phyloP scores from a whole-genome alignment of 1,284 basidiomycete species.

The Moesziomyces parantarcticus region DNA sequence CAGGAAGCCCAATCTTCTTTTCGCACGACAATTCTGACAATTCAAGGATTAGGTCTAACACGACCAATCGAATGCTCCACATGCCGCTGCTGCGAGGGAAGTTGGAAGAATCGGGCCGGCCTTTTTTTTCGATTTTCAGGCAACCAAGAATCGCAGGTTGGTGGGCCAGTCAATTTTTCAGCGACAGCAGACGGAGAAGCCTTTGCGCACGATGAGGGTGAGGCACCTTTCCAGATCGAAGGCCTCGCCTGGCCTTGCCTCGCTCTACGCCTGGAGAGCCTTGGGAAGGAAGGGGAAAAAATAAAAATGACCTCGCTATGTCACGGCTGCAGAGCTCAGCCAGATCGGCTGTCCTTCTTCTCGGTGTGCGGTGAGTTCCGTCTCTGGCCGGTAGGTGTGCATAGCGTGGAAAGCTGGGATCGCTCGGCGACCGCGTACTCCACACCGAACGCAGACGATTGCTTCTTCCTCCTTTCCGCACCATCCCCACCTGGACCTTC shows the following conservation, averaged over 20 bases:
- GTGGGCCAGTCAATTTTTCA: background rate
- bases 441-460: conserved; percentile 2
- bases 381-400: conserved; percentile 8
- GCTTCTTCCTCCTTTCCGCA: conserved; percentile 4
- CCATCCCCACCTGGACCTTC: background rate
- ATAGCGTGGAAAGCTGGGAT: background rate
- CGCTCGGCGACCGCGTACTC: background rate
- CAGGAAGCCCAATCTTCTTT: conserved; percentile 13
- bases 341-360: background rate
- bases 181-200: background rate
- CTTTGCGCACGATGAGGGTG: background rate
- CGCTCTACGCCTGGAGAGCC: background rate
- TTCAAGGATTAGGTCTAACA: too few relatives aligned
- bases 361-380: background rate
- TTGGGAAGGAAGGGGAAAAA: background rate
- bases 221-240: background rate
- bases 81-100: background rate
- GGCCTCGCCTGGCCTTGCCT: too few relatives aligned
- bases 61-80: background rate
- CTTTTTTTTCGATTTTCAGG: background rate
- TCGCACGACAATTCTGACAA: conserved; percentile 19
- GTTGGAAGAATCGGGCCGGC: background rate
- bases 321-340: background rate
- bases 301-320: background rate
- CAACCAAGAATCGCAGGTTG: too few relatives aligned